Base-by-base conservation (phyloP, 441 rosid genomes). In the Gossypium laxum region DNA sequence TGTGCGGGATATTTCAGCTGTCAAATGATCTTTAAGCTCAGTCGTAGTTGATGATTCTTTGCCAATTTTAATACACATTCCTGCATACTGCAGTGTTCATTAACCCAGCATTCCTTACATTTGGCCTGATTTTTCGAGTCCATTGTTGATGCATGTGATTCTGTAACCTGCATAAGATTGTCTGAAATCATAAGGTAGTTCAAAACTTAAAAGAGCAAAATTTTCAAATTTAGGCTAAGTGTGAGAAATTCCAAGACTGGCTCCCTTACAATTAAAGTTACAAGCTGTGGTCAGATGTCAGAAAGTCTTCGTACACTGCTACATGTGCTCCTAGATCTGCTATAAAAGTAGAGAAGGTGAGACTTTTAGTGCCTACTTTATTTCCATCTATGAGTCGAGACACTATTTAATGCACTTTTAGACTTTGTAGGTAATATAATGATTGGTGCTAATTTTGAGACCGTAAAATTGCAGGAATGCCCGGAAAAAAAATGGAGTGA, bases 1-100 rank as follows among this genome's bases (percentile, higher is more conserved):
- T 95, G 91, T 87, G 91, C 32, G 99, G 99, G 82, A 87, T 95
- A 82, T 91, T 92, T 80, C 96, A 92, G 84, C 77, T 95, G 74
- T 91, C 97, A 63, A 95, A 85, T 77, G 96, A 88, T 79, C 84
- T 84, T 71, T 85, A 77, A 80, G 69, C 75, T 69, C 73, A 77
- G 60, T 72, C 77, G 69, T 52, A 76, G 72, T 59, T 77, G 72
- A 72, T 70, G 75, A 72, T 41, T 59, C 51, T 63, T 66, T 59
- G 17, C 72, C 38, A 28, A 56, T 17, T 11, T 48, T 61, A 50
- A 38, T 60, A 61, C 58, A 14, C 74, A 50, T 71, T 34, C 47
- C 34, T 26, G 60, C 70, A 60, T 41, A 24, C 62, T 63, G 67
- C 76, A 22, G 55, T 63, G 63, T 61, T 62, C 68, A 38, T 64